phyloP scores from a whole-genome alignment of 495 filamentous ascomycete species.

The Neurospora sp. region DNA sequence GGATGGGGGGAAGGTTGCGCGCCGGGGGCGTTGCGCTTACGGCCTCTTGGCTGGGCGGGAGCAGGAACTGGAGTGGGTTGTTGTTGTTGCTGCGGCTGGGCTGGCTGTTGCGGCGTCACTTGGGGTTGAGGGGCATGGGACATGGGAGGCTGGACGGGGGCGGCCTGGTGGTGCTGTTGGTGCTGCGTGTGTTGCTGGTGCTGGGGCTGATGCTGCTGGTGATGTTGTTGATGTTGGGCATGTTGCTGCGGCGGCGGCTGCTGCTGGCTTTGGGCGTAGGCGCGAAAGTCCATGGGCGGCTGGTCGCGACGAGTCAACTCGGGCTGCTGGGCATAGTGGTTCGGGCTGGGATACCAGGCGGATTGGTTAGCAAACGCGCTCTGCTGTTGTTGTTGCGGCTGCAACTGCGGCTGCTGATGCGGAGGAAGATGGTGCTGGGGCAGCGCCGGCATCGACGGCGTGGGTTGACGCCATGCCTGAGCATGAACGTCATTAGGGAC shows the following conservation, averaged over 20 bases:
- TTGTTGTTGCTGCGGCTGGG: conserved; percentile 35
- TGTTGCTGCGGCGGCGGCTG: conserved; percentile 24
- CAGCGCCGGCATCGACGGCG: conserved; percentile 24
- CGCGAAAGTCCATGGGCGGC: conserved; percentile 16
- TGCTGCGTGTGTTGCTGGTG: conserved; percentile 18
- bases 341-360: conserved; percentile 22
- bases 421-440: conserved; percentile 17
- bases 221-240: conserved; percentile 24
- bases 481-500: conserved; percentile 18
- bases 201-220: conserved; percentile 17
- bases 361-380: conserved; percentile 24
- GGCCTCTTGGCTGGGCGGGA: conserved; percentile 10
- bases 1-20: conserved; percentile 12
- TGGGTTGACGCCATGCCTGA: conserved; percentile 24
- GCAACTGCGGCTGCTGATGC: conserved; percentile 12
- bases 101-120: conserved; percentile 10
- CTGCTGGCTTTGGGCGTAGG: conserved; percentile 20
- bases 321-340: conserved; percentile 25
- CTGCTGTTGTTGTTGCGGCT: conserved; percentile 8
- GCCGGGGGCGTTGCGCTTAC: conserved; percentile 24
- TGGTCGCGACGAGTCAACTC: conserved; percentile 36
- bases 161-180: conserved; percentile 27
- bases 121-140: conserved; percentile 26
- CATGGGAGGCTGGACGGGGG: conserved; percentile 31
- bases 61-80: conserved; percentile 31